Evolutionary conservation across 345 rosid species (phyloP), one percentile per base, ranked within the genome.

Genomic region (Dipteronia sinensis): DNA sequence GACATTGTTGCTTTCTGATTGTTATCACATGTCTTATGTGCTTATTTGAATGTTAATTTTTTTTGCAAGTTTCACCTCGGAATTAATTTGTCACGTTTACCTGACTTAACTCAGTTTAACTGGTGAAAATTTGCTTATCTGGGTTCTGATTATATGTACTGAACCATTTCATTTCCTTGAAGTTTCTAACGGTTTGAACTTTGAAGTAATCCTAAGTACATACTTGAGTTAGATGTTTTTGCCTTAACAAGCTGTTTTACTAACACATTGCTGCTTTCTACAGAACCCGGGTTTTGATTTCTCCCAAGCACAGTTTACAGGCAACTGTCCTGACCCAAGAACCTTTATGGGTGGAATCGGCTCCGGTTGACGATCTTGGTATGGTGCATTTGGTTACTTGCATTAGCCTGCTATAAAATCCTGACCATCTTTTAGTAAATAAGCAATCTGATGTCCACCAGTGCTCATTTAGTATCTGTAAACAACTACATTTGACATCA

Each of bases 271-370:
- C 2, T 75, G 64, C 34, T 82, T 71, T 61, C 29, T 80, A 83
- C 98, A 91, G 99, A 96, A 96, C 80, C 99, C 97, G 0, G 97
- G 97, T 70, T 96, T 94, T 53, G 98, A 96, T 87, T 96, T 96
- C 87, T 96, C 99, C 12, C 98, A 94, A 82, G 98, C 97, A 78
- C 92, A 94, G 82, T 95, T 93, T 73, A 63, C 90, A 1, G 97
- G 97, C 40, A 91, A 68, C 79, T 95, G 98, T 71, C 98, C 99
- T 23, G 92, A 92, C 79, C 99, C 99, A 16, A 90, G 90, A 74
- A 94, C 95, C 75, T 95, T 92, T 83, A 85, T 95, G 97, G 98
- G 98, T 10, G 97, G 99, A 10, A 89, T 93, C 68, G 88, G 86
- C 68, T 86, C 89, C 51, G 97, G 65, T 72, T 94, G 90, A 88